Conservation (phyloP, 176 grass and related monocot species). For the Saccharum officinarum region DNA sequence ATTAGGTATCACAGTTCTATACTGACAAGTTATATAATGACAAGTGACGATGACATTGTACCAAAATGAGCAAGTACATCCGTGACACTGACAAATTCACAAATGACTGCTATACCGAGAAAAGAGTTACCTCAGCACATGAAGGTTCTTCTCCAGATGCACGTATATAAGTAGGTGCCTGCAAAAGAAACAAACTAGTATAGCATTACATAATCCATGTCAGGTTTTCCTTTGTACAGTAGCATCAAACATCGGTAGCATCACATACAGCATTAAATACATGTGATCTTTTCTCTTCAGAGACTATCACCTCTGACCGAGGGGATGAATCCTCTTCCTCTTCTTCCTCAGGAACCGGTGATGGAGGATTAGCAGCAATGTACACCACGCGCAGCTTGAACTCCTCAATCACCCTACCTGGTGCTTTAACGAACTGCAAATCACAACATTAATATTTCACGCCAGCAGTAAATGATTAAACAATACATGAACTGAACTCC, state of each 20-base stretch:
- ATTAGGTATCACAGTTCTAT: neutral
- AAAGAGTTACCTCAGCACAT: constrained; percentile 47
- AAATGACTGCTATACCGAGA: neutral
- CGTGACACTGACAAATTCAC: neutral
- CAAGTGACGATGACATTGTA: neutral
- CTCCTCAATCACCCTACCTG: constrained; percentile 74
- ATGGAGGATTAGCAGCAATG: constrained; percentile 85
- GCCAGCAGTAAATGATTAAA: neutral
- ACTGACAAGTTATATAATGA: neutral
- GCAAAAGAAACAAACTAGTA: neutral
- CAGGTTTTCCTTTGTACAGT: neutral
- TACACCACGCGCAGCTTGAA: constrained; percentile 83
- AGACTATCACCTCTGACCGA: constrained; percentile 28
- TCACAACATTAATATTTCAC: neutral
- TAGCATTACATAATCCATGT: constrained; percentile 1
- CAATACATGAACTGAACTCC: neutral
- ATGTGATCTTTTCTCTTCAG: constrained; percentile 34
- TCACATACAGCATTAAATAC: constrained; percentile 42
- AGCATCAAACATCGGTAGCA: neutral
- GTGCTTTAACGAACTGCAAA: constrained; percentile 66
- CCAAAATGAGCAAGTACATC: neutral
- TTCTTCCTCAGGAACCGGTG: constrained; percentile 84
- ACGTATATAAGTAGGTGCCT: constrained; percentile 49
- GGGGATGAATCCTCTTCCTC: constrained; percentile 63
- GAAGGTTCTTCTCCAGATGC: constrained; percentile 37